Base-by-base conservation (phyloP, 257 asterid species). In the Solanum piurae region DNA sequence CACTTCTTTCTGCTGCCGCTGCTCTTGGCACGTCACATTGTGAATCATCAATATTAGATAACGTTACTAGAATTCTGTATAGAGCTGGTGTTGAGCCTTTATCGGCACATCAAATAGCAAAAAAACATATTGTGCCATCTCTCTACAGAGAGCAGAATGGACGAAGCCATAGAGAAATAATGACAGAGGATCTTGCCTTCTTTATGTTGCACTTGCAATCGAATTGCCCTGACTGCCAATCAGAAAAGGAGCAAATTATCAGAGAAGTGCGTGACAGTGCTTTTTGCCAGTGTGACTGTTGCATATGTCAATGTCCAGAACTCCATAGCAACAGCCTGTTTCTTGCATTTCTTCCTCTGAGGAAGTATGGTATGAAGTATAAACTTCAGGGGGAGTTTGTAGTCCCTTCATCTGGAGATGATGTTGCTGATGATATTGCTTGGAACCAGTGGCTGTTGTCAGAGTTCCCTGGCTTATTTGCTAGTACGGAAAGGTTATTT, bases 391-490 rank as follows among this genome's bases (percentile, higher is more conserved):
- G 97, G 86, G 98, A 95, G 91, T 95, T 97, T 92, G 93, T 93
- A 89, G 91, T 95, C 92, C 98, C 99, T 82, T 97, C 99, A 55
- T 97, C 99, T 42, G 93, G 99, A 88, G 98, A 97, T 90, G 98
- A 95, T 90, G 98, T 97, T 92, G 98, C 94, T 89, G 94, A 93
- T 60, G 92, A 93, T 89, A 95, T 98, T 90, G 95, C 98, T 21
- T 97, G 98, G 99, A 97, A 95, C 92, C 99, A 95, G 90, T 95
- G 97, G 98, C 90, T 97, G 90, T 91, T 95, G 64, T 93, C 97
- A 29, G 95, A 95, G 89, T 93, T 95, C 86, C 99, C 99, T 62
- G 92, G 90, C 89, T 91, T 97, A 88, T 97, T 97, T 92, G 93
- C 93, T 86, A 83, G 89, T 92, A 94, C 98, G 55, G 92, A 92